Evolutionary conservation across 2,329 filamentous ascomycete genomes (phyloP), one percentile per base, ranked within the genome.

Genomic region (Verticillium dahliae): DNA sequence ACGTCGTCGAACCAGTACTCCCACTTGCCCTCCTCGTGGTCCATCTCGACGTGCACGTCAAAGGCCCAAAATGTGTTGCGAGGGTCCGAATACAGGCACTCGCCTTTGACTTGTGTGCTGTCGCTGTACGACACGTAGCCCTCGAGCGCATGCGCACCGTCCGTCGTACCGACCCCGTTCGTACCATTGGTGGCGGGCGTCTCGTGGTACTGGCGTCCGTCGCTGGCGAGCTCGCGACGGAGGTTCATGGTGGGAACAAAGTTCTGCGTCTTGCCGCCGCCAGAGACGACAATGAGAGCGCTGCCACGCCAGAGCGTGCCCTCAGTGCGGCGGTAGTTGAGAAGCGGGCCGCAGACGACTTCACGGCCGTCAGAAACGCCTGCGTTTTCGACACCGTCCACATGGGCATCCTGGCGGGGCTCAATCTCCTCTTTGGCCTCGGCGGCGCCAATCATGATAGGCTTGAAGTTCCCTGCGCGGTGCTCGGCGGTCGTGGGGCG

Each of bases 21-120:
- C 88, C 92, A 97, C 71, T 85, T 83, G 61, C 87, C 82, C 78
- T 97, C 92, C 62, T 74, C 77, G 14, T 80, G 74, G 59, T 85
- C 85, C 64, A 99, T 84, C 65, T 93, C 90, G 41, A 97, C 85
- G 67, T 87, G 82, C 37, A 99, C 74, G 68, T 90, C 89, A 76
- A 98, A 99, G 62, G 89, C 85, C 95, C 95, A 99, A 74, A 99
- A 99, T 0, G 94, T 98, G 81, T 88, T 77, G 76, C 82, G 76
- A 57, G 76, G 74, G 69, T 89, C 82, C 72, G 89, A 84, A 86
- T 89, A 78, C 76, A 94, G 71, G 81, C 83, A 77, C 75, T 79
- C 67, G 80, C 80, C 72, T 73, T 77, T 70, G 79, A 92, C 57
- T 56, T 64, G 58, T 6, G 62, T 60, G 37, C 33, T 33, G 56